A percentile compares a stretch with the other conserved stretches of the same genome.
Conservation (phyloP, 352 stramenopile species). For the Elongisporangium anandrum region DNA sequence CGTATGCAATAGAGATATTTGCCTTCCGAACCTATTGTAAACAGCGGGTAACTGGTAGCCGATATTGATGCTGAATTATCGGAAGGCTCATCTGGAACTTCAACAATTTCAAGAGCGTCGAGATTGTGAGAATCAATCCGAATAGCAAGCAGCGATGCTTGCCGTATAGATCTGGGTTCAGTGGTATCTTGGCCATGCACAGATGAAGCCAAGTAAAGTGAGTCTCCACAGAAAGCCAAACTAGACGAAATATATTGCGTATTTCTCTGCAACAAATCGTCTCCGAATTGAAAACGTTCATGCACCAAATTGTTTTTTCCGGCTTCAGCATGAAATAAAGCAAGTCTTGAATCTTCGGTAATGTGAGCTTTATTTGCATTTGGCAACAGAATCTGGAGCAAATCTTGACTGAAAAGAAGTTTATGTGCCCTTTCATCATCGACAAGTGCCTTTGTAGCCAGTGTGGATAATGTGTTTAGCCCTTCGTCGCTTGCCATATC, state of each 20-base stretch:
- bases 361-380: not conserved
- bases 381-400: not conserved
- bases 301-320: not conserved
- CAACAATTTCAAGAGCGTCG: slow-evolving; percentile 11
- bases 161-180: not conserved
- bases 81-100: slow-evolving; percentile 7
- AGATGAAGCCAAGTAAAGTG: not conserved
- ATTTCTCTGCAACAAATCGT: not conserved
- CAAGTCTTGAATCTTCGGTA: not conserved
- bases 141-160: not conserved
- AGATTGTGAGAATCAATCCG: slow-evolving; percentile 20
- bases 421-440: not conserved
- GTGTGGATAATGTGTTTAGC: not conserved
- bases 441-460: not conserved
- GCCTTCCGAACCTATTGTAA: not conserved
- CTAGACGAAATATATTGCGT: not conserved
- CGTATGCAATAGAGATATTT: not conserved
- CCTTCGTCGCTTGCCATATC: not conserved
- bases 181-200: not conserved
- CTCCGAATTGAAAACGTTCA: not conserved
- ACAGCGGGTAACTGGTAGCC: not conserved
- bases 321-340: not conserved
- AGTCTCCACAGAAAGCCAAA: not conserved
- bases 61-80: slow-evolving; percentile 2
- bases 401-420: not conserved